Base-by-base conservation (phyloP, 257 asterid species). In the Asclepias syriaca region DNA sequence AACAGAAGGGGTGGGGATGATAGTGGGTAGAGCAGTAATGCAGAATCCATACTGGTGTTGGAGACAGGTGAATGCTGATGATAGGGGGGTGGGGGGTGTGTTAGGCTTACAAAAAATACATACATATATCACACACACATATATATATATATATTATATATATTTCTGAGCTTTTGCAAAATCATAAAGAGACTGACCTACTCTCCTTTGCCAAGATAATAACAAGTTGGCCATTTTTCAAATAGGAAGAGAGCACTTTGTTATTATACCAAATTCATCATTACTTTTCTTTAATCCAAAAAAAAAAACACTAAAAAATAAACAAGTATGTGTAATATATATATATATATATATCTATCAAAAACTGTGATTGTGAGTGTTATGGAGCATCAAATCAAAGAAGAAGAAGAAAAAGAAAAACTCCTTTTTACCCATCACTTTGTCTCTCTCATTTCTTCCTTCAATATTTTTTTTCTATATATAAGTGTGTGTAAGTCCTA, bases 401-500 rank as follows among this genome's bases (percentile, higher is more conserved):
- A 79, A 61, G 34, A 24, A 24, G 27, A 24, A 29, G 34, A 29
- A 29, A 29, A 29, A 29, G n/a, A 29, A 29, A 75, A 80, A 53
- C 59, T n/a, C 73, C 80, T 81, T 84, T 87, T 71, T 68, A 75
- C 82, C 86, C 75, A 82, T 78, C 73, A 75, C 87, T 74, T 78
- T 81, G 80, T 73, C 73, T 65, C 11, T 65, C 55, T 68, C 53
- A 51, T 53, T 78, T 29, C 34, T 34, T 34, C 72, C 34, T 81
- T 75, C 77, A 77, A 51, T 66, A 59, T 16, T 83, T 83, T 76
- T 77, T 1, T 16, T 14, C 19, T 16, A 8, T 19, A n/a, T n/a
- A n/a, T n/a, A n/a, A n/a, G n/a, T n/a, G n/a, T n/a, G n/a, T n/a
- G n/a, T n/a, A n/a, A n/a, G 15, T 2, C 39, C 34, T 29, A 29